Evolutionary conservation across 768 basidiomycete species (phyloP).

Genomic region (Brasilioporus rufonigricans): DNA sequence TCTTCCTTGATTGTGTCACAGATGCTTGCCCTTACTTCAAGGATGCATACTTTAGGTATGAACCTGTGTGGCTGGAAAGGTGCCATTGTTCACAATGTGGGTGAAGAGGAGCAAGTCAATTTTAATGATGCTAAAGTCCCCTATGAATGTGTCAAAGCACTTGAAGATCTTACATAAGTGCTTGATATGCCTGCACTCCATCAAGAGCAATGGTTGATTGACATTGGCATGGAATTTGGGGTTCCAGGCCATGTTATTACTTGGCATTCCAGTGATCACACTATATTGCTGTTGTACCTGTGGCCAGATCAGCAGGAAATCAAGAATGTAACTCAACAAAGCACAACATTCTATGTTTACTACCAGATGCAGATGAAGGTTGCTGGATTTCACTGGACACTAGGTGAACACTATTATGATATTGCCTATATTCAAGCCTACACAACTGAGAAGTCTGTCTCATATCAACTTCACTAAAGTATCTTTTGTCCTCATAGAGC

Average conservation of each 20-base stretch:
- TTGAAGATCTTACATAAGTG: not conserved
- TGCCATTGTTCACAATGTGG: not conserved
- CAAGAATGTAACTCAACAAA: rapidly evolving
- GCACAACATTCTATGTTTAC: not conserved
- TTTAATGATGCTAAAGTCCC: not conserved
- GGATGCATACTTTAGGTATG: slow-evolving; percentile 12
- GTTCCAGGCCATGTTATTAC: not conserved
- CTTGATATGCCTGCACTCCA: not conserved
- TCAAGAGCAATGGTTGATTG: not conserved
- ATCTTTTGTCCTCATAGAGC: not conserved
- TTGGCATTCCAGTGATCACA: not conserved
- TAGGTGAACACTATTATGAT: not conserved
- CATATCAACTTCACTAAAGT: slow-evolving; percentile 9
- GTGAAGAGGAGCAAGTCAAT: no score
- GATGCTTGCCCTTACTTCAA: not conserved
- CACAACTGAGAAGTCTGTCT: slow-evolving; percentile 2
- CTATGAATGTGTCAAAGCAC: not conserved
- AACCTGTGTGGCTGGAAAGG: slow-evolving; percentile 13
- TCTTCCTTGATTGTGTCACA: no score
- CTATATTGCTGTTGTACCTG: not conserved
- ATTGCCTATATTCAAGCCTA: slow-evolving; percentile 8
- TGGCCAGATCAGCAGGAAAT: no score
- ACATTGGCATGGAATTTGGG: not conserved
- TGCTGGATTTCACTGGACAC: not conserved
- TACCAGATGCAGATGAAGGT: slow-evolving; percentile 8